A percentile compares a stretch with the other conserved stretches of the same genome.
These are phyloP conservation scores for Keithomyces neogunnii DNA, from an alignment of 2,329 filamentous ascomycete species.

Conservation along the genomic window DNA sequence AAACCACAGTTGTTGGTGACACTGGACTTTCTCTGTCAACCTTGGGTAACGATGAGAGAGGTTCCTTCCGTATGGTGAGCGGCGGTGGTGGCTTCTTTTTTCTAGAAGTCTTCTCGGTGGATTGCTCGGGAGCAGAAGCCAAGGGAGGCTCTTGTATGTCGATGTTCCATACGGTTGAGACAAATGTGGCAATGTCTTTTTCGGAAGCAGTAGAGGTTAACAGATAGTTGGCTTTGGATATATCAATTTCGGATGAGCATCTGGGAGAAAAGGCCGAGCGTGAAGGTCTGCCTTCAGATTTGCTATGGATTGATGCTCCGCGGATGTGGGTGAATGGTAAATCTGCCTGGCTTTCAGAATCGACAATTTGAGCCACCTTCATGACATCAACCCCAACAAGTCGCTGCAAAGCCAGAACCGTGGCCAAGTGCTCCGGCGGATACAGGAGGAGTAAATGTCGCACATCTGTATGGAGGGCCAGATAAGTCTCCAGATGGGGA, in stretches of 20 bases:
- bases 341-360: slow-evolving; percentile 29
- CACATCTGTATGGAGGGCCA: slow-evolving; percentile 42
- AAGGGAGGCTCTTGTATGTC: slow-evolving; percentile 23
- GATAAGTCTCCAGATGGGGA: slow-evolving; percentile 52
- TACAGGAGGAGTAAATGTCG: slow-evolving; percentile 53
- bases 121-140: slow-evolving; percentile 32
- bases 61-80: slow-evolving; percentile 14
- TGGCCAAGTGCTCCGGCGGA: slow-evolving; percentile 45
- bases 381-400: slow-evolving; percentile 47
- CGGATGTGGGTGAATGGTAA: slow-evolving; percentile 31
- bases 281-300: slow-evolving; percentile 14
- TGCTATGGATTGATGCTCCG: slow-evolving; percentile 20
- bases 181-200: slow-evolving; percentile 43
- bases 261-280: slow-evolving; percentile 15
- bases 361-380: slow-evolving; percentile 50
- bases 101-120: slow-evolving; percentile 11
- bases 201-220: slow-evolving; percentile 46
- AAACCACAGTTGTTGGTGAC: slow-evolving; percentile 7
- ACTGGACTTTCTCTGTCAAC: slow-evolving; percentile 13
- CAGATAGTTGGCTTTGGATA: slow-evolving; percentile 48
- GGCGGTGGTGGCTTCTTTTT: slow-evolving; percentile 19
- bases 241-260: slow-evolving; percentile 22
- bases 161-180: slow-evolving; percentile 42
- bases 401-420: slow-evolving; percentile 48
- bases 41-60: slow-evolving; percentile 22